A percentile compares a stretch with the other conserved stretches of the same genome.
These are phyloP conservation scores for Galerina sulciceps DNA, from an alignment of 768 basidiomycete species.

Conservation along the genomic window DNA sequence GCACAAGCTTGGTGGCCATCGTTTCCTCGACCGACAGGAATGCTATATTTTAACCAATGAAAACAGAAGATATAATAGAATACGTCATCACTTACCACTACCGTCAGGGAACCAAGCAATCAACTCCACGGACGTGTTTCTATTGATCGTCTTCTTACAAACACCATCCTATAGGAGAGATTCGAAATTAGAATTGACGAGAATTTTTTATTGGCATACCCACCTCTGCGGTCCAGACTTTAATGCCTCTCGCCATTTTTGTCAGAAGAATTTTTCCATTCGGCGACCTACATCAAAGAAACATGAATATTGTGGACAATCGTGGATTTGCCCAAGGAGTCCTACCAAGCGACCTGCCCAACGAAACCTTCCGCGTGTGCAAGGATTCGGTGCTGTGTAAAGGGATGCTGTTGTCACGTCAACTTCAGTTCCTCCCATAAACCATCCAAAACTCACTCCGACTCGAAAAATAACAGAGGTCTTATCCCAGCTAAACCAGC, in stretches of 20 bases:
- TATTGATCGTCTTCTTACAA: constrained; percentile 66
- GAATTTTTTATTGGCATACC: constrained; percentile 14
- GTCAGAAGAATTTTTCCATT: constrained; percentile 65
- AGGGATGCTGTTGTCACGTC: constrained; percentile 47
- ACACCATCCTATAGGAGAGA: constrained; percentile 58
- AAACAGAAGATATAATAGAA: neutral
- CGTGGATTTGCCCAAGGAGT: neutral
- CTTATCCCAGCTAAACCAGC: constrained; percentile 61
- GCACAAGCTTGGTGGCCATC: constrained; percentile 62
- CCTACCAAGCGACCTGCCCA: constrained; percentile 75
- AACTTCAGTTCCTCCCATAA: neutral
- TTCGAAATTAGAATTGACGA: neutral
- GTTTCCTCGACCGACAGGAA: constrained; percentile 76
- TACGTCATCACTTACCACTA: constrained; percentile 42
- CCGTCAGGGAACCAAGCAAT: constrained; percentile 73
- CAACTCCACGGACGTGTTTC: constrained; percentile 58
- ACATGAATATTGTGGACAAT: neutral
- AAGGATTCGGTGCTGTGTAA: constrained; percentile 62
- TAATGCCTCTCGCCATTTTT: constrained; percentile 65
- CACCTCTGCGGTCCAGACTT: constrained; percentile 75
- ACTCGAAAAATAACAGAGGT: constrained; percentile 72
- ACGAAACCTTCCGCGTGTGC: constrained; percentile 76
- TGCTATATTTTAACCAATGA: constrained; percentile 36
- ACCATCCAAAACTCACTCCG: constrained; percentile 43
- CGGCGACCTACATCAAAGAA: constrained; percentile 54